Base-by-base conservation (phyloP, 2,329 filamentous ascomycete species). In the Trichoderma harzianum region DNA sequence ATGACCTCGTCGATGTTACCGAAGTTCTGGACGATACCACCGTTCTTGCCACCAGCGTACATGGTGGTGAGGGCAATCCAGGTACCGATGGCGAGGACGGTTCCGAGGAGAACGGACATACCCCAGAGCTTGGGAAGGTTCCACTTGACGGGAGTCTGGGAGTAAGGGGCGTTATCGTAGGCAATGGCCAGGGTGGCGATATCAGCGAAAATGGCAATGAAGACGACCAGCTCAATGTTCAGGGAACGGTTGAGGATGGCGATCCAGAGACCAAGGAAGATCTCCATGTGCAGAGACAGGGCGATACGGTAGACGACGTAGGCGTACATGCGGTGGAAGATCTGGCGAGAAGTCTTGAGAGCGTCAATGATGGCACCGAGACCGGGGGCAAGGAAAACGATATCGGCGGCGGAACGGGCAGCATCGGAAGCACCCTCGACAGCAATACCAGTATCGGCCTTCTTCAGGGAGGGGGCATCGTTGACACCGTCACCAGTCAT, bases 401-500 rank as follows among this genome's bases (percentile, higher is more conserved):
- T 97, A 84, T 97, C 94, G 79, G 94, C 93, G 76, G 94, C 94
- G 72, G 94, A 96, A 76, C 93, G 93, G 78, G 94, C 94, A 80
- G 94, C 94, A 81, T 97, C 94, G 32, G 93, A 96, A 74, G 94
- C 91, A 85, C 94, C 94, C 85, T 97, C 93, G 78, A 97, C 94
- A 75, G 94, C 94, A 85, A 97, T 97, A 87, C 94, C 94, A 78
- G 93, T 97, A 84, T 97, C 93, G n/a, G 94, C 94, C 87, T 95
- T 97, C 87, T 97, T 97, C 80, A 97, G 86, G 34, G 93, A 97
- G 75, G 94, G 93, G 75, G 94, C 94, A 83, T 97, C 94, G 84
- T 97, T 97, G 85, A 97, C 94, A 88, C 94, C 94, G 77, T 97
- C 94, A 87, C 94, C 94, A 83, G 94, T 97, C 94, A 97, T 97